phyloP scores from a whole-genome alignment of 2,329 filamentous ascomycete species.

The Fusarium equiseti region DNA sequence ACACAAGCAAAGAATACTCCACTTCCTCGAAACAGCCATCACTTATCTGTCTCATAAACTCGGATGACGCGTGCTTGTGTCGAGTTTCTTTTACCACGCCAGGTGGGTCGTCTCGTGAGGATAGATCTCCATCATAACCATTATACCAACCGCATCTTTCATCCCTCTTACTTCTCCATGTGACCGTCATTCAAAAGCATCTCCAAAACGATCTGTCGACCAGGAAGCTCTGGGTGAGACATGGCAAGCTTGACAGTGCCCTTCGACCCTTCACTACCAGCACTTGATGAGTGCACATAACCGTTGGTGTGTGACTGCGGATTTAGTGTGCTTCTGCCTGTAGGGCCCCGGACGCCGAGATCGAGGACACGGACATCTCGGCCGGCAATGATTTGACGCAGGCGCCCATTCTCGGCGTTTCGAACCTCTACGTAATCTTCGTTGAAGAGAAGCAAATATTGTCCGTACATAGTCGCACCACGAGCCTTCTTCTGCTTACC shows the following conservation, averaged over 20 bases:
- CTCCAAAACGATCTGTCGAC: slow-evolving; percentile 90
- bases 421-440: slow-evolving; percentile 97
- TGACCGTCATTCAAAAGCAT: slow-evolving; percentile 92
- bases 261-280: slow-evolving; percentile 63
- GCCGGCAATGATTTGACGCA: slow-evolving; percentile 94
- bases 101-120: slow-evolving; percentile 5
- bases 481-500: slow-evolving; percentile 84
- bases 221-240: slow-evolving; percentile 89
- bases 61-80: slow-evolving; percentile 2
- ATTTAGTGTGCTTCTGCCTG: slow-evolving; percentile 60
- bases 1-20: slow-evolving; percentile 27
- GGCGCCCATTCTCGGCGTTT: slow-evolving; percentile 93
- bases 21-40: slow-evolving; percentile 1
- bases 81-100: slow-evolving; percentile 17
- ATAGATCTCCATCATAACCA: slow-evolving; percentile 15
- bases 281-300: slow-evolving; percentile 51
- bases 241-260: slow-evolving; percentile 94
- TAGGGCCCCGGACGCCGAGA: slow-evolving; percentile 77
- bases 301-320: slow-evolving; percentile 52
- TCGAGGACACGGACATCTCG: slow-evolving; percentile 91
- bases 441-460: slow-evolving; percentile 93
- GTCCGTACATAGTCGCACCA: slow-evolving; percentile 87
- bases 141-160: slow-evolving; percentile 9
- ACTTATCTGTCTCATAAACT: slow-evolving; percentile 11
- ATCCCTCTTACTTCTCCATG: slow-evolving; percentile 55